phyloP scores from a whole-genome alignment of 768 basidiomycete species.

The Podaxis rugospora region DNA sequence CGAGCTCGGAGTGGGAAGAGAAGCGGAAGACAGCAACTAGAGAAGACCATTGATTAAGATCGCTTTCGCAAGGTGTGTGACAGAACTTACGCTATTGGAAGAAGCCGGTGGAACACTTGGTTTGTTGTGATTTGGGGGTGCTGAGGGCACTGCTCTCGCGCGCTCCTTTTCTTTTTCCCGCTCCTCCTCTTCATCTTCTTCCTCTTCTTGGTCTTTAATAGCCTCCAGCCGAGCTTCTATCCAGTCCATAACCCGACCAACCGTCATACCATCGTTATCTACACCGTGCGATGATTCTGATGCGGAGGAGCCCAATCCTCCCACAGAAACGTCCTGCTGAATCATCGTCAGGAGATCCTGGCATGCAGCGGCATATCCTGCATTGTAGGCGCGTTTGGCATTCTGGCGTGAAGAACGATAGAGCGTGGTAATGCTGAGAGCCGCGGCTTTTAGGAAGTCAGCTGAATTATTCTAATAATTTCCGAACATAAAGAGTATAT shows the following conservation, averaged over 20 bases:
- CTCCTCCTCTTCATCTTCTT: slow-evolving; percentile 81
- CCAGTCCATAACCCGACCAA: slow-evolving; percentile 82
- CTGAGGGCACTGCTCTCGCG: slow-evolving; percentile 21
- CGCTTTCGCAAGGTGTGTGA: background rate
- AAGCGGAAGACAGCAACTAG: background rate
- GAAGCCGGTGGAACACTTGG: background rate
- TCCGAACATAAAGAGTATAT: slow-evolving; percentile 18
- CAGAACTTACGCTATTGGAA: background rate
- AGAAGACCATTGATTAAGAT: background rate
- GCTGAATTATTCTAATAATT: background rate
- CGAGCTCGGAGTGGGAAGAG: slow-evolving; percentile 10
- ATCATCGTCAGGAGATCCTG: slow-evolving; percentile 79
- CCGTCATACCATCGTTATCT: slow-evolving; percentile 60
- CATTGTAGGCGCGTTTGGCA: slow-evolving; percentile 76
- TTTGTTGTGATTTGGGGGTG: slow-evolving; percentile 12
- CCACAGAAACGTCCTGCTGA: slow-evolving; percentile 74
- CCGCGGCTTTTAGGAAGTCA: slow-evolving; percentile 52
- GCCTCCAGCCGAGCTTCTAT: slow-evolving; percentile 79
- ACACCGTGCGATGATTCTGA: slow-evolving; percentile 40
- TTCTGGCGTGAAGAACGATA: slow-evolving; percentile 76
- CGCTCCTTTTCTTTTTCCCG: slow-evolving; percentile 51
- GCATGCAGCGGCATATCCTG: slow-evolving; percentile 76
- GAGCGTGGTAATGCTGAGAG: slow-evolving; percentile 78
- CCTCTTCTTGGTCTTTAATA: slow-evolving; percentile 68
- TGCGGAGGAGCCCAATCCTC: slow-evolving; percentile 36